These are phyloP conservation scores for Leptographium wingfieldii DNA, from an alignment of 2,329 filamentous ascomycete species.

Conservation along the genomic window DNA sequence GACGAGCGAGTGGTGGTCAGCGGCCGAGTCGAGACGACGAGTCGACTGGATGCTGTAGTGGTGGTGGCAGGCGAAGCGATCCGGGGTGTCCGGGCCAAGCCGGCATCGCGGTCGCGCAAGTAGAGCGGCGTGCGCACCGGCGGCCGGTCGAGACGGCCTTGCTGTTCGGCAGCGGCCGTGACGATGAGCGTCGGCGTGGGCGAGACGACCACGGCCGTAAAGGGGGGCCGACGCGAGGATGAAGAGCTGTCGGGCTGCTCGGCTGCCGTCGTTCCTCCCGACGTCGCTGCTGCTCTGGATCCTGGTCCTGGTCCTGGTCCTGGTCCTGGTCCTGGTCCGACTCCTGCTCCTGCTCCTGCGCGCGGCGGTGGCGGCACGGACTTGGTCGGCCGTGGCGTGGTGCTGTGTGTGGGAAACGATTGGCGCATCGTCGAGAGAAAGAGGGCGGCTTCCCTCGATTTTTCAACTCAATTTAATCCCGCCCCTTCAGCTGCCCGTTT, in stretches of 20 bases:
- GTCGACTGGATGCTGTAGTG: background rate
- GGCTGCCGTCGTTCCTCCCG: no score
- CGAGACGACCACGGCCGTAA: constrained; percentile 3
- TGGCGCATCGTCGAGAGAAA: no score
- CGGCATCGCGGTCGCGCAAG: constrained; percentile 27
- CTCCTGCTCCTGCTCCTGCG: no score
- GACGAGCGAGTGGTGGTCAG: background rate
- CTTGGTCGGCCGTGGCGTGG: background rate
- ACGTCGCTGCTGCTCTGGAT: no score
- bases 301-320: no score
- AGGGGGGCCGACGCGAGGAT: background rate
- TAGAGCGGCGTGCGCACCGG: constrained; percentile 13
- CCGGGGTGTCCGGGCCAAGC: constrained; percentile 4
- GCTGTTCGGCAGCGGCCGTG: background rate
- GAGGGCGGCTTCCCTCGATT: no score
- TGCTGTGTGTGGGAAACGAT: background rate
- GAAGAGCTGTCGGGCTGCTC: no score
- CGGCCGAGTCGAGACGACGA: background rate
- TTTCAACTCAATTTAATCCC: no score
- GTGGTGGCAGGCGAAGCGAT: background rate
- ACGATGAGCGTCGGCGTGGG: background rate
- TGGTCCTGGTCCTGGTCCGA: no score
- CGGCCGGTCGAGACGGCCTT: background rate
- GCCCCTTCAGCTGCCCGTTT: no score
- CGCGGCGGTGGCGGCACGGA: background rate